A percentile compares a stretch with the other conserved stretches of the same genome.
Conservation (phyloP, 2,329 filamentous ascomycete species). For the Aspergillus calidoustus region DNA sequence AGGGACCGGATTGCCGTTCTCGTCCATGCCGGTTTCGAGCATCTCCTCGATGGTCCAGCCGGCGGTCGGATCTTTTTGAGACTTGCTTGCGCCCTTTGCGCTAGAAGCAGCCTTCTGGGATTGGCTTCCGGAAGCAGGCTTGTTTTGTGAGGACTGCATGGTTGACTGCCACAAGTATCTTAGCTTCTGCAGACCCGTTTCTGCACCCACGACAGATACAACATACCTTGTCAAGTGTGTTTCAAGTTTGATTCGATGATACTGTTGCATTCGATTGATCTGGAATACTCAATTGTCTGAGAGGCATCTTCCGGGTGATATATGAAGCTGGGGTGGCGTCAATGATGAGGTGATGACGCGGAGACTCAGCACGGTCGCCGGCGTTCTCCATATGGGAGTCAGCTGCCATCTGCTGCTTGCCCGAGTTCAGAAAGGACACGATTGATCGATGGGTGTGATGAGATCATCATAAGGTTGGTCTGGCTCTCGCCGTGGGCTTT, state of each 20-base stretch:
- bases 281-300: neutral
- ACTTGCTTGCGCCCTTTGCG: conserved; percentile 13
- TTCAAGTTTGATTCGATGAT: neutral
- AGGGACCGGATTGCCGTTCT: conserved; percentile 38
- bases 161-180: conserved; percentile 6
- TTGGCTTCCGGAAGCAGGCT: conserved; percentile 24
- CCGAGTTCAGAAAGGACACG: neutral
- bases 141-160: conserved; percentile 37
- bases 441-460: conserved; percentile 8
- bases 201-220: neutral
- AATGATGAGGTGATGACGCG: conserved; percentile 40
- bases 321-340: conserved; percentile 27
- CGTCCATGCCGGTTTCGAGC: conserved; percentile 37
- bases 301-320: neutral
- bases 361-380: conserved; percentile 22
- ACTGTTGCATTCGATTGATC: neutral
- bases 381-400: neutral
- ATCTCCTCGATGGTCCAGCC: conserved; percentile 35
- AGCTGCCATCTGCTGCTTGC: neutral
- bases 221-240: neutral
- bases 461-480: neutral
- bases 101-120: conserved; percentile 16
- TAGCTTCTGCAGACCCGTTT: neutral
- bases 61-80: conserved; percentile 16
- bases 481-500: neutral